These are phyloP conservation scores for Tulasnella sp. DNA, from an alignment of 768 basidiomycete species.

Conservation along the genomic window DNA sequence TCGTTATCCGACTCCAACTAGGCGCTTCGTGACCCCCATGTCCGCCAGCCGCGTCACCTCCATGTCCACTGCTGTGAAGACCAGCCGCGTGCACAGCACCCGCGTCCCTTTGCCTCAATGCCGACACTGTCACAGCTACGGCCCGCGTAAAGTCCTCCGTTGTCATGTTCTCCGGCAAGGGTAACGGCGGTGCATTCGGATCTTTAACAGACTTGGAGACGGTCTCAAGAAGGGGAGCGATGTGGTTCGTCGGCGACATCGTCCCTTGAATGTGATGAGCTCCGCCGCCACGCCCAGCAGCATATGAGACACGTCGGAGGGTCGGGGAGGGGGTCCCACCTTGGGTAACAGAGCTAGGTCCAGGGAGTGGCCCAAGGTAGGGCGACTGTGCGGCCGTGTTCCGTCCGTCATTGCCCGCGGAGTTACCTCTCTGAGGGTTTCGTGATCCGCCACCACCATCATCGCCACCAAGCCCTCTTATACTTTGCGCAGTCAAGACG, in stretches of 20 bases:
- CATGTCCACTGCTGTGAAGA: constrained; percentile 23
- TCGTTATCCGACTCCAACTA: constrained; percentile 85
- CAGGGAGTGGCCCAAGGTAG: not conserved
- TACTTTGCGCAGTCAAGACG: constrained; percentile 25
- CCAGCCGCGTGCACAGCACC: not conserved
- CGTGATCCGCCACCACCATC: too few relatives aligned
- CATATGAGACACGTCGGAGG: constrained; percentile 15
- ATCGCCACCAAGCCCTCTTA: not conserved
- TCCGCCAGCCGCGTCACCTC: constrained; percentile 32
- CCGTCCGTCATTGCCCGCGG: too few relatives aligned
- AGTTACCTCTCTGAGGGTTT: too few relatives aligned
- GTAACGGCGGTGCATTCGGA: constrained; percentile 29
- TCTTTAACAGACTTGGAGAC: constrained; percentile 69
- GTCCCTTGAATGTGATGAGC: not conserved
- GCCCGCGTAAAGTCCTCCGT: constrained; percentile 88
- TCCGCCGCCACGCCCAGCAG: not conserved
- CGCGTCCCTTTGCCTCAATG: constrained; percentile 51
- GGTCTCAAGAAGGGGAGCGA: constrained; percentile 61
- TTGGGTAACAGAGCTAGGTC: not conserved
- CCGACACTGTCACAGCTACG: constrained; percentile 87
- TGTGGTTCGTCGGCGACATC: constrained; percentile 20
- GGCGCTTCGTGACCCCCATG: constrained; percentile 90
- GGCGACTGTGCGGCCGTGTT: not conserved
- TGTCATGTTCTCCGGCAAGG: constrained; percentile 55
- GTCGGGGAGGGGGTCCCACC: constrained; percentile 16